phyloP scores from a whole-genome alignment of 2,329 filamentous ascomycete genomes.

The Zasmidium angulare region DNA sequence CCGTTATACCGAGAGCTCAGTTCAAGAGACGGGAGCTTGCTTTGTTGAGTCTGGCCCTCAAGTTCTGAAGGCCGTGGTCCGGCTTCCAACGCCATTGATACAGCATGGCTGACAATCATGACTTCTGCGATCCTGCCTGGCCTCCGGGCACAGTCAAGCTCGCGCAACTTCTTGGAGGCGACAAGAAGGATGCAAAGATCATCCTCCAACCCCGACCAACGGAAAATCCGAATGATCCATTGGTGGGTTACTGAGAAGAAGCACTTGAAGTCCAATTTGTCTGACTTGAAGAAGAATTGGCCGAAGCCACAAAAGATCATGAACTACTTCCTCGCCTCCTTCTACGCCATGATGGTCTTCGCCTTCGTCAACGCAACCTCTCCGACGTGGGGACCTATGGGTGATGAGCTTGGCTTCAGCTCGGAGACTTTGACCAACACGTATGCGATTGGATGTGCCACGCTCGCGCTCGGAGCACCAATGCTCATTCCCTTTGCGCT shows the following conservation, averaged over 20 bases:
- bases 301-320: slow-evolving; percentile 40
- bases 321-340: slow-evolving; percentile 44
- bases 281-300: slow-evolving; percentile 42
- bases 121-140: slow-evolving; percentile 26
- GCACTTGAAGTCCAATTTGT: no score
- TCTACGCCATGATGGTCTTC: slow-evolving; percentile 46
- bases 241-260: slow-evolving; percentile 25
- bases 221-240: slow-evolving; percentile 40
- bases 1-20: no score
- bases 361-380: slow-evolving; percentile 43
- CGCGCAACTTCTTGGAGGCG: slow-evolving; percentile 20
- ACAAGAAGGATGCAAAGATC: slow-evolving; percentile 25
- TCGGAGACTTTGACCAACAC: slow-evolving; percentile 45
- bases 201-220: slow-evolving; percentile 42
- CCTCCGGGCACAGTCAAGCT: slow-evolving; percentile 30
- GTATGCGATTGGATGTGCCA: slow-evolving; percentile 47
- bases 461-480: slow-evolving; percentile 49
- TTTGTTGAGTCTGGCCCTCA: no score
- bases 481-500: slow-evolving; percentile 55
- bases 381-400: slow-evolving; percentile 46
- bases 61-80: no score
- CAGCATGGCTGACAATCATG: slow-evolving; percentile 19
- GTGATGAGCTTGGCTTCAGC: slow-evolving; percentile 45
- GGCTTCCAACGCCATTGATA: no score
- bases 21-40: no score